These are phyloP conservation scores for Hyphopichia pseudoburtonii DNA, from an alignment of 1,139 yeast species.

Conservation along the genomic window DNA sequence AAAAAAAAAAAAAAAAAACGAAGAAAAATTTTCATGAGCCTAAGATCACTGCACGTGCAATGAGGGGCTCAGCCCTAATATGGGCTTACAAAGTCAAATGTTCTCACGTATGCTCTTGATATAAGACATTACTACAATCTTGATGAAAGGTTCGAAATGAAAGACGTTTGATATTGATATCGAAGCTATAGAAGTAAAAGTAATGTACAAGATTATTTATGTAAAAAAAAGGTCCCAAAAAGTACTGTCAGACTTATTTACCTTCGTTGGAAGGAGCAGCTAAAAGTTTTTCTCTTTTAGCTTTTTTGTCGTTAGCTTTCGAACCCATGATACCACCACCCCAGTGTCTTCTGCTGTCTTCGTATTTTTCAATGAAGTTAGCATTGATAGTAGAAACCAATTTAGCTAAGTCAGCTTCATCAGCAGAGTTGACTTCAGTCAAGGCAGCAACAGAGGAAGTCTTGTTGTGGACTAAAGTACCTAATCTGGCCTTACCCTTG, in stretches of 20 bases:
- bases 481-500: slow-evolving; percentile 98
- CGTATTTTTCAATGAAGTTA: slow-evolving; percentile 90
- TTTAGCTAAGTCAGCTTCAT: slow-evolving; percentile 91
- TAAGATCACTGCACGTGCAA: no score
- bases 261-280: slow-evolving; percentile 21
- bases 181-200: background rate
- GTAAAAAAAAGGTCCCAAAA: background rate
- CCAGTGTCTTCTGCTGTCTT: slow-evolving; percentile 97
- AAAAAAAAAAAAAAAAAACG: background rate
- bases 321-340: slow-evolving; percentile 99
- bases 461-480: slow-evolving; percentile 96
- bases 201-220: background rate
- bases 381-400: slow-evolving; percentile 89
- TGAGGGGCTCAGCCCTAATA: slow-evolving; percentile 15
- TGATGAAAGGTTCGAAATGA: background rate
- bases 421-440: slow-evolving; percentile 91
- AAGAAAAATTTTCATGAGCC: no score
- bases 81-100: no score
- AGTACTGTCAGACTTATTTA: background rate
- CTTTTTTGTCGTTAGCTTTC: slow-evolving; percentile 77
- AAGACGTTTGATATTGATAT: background rate
- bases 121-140: no score
- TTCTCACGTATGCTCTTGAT: no score
- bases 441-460: slow-evolving; percentile 96
- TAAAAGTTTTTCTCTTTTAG: slow-evolving; percentile 44